Percentiles rank a stretch among this genome's conserved stretches.
Evolutionary conservation across 2,329 filamentous ascomycete species (phyloP).

Genomic region (Fusarium gaditjirri): DNA sequence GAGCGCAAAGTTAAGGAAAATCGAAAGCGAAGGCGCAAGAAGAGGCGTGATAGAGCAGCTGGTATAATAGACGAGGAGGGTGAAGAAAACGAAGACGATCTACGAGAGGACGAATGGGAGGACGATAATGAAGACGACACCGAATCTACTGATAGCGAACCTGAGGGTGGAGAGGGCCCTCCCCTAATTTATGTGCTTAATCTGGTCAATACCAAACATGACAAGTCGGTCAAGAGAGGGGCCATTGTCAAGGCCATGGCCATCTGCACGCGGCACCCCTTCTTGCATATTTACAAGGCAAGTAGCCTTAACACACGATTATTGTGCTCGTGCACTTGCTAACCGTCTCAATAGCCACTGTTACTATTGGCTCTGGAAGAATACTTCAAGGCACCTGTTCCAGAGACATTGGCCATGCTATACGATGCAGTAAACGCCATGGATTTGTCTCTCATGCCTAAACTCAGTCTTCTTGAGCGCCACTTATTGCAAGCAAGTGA

Average conservation of each 20-base stretch:
- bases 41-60: slow-evolving; percentile 61
- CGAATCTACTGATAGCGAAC: slow-evolving; percentile 69
- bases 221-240: slow-evolving; percentile 91
- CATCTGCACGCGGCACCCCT: slow-evolving; percentile 96
- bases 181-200: slow-evolving; percentile 97
- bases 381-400: slow-evolving; percentile 91
- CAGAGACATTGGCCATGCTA: slow-evolving; percentile 86
- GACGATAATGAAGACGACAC: slow-evolving; percentile 62
- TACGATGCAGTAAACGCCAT: slow-evolving; percentile 96
- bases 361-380: slow-evolving; percentile 92
- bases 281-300: slow-evolving; percentile 98
- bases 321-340: slow-evolving; percentile 17
- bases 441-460: slow-evolving; percentile 94
- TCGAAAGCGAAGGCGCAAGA: slow-evolving; percentile 61
- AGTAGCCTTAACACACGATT: slow-evolving; percentile 38
- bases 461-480: slow-evolving; percentile 82
- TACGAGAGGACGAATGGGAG: slow-evolving; percentile 59
- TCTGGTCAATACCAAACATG: slow-evolving; percentile 97
- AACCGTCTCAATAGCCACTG: slow-evolving; percentile 70
- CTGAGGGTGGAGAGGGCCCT: slow-evolving; percentile 81
- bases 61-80: slow-evolving; percentile 60
- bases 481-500: slow-evolving; percentile 90
- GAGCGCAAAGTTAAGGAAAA: slow-evolving; percentile 69
- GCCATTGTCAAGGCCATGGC: slow-evolving; percentile 98
- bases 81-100: slow-evolving; percentile 55